Evolutionary conservation across 2,329 filamentous ascomycete genomes (phyloP).

Genomic region (Aspergillus pseudotamarii): DNA sequence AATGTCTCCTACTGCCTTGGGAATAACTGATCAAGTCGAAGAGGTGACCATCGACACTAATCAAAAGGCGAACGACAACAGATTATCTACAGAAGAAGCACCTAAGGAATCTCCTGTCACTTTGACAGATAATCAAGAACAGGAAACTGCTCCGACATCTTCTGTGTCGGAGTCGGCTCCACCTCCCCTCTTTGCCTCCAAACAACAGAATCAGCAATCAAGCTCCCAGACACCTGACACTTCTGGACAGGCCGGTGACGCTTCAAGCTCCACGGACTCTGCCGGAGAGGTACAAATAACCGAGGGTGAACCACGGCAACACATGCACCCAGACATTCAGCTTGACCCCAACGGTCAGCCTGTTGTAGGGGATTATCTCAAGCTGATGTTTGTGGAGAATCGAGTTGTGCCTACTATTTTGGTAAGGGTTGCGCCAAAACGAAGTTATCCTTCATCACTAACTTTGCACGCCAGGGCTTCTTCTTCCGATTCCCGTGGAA

Average conservation of each 20-base stretch:
- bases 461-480: constrained; percentile 68
- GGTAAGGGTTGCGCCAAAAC: constrained; percentile 56
- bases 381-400: constrained; percentile 95
- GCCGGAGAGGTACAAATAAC: constrained; percentile 24
- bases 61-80: constrained; percentile 49
- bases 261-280: constrained; percentile 16
- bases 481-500: constrained; percentile 99
- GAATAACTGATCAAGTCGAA: constrained; percentile 58
- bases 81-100: constrained; percentile 13
- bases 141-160: constrained; percentile 38
- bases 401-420: constrained; percentile 93
- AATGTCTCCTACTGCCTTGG: constrained; percentile 55
- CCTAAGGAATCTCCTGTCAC: constrained; percentile 12
- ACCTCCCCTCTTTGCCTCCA: constrained; percentile 64
- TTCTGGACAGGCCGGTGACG: constrained; percentile 22
- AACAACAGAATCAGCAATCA: constrained; percentile 29
- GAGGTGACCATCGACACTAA: constrained; percentile 64
- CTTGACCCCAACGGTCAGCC: constrained; percentile 66
- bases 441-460: constrained; percentile 6
- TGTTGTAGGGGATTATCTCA: constrained; percentile 91
- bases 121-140: constrained; percentile 13
- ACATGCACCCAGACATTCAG: constrained; percentile 51
- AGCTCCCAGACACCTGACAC: constrained; percentile 21
- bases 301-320: constrained; percentile 28
- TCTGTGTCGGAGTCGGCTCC: constrained; percentile 70